Evolutionary conservation across 2,329 filamentous ascomycete species (phyloP), one percentile per base, ranked within the genome.

Genomic region (Fonsecaea multimorphosa): DNA sequence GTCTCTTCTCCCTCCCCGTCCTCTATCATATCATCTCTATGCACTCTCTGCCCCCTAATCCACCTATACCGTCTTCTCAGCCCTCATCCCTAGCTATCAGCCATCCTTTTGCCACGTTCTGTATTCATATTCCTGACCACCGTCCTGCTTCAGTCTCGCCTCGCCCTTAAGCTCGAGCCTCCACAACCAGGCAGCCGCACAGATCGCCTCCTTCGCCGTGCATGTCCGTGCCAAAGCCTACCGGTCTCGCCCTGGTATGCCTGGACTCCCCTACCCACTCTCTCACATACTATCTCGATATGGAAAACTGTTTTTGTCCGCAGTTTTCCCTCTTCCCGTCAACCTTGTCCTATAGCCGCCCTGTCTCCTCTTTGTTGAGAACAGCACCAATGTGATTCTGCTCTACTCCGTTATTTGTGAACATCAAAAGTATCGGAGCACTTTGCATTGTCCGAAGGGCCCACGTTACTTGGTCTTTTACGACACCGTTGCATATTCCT

Each of bases 221-320:
- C 67, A 67, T 69, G 67, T 67, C 53, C 24, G 52, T 31, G 55
- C 36, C 60, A 56, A 56, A 63, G 46, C 54, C 57, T 19, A 34
- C 59, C 12, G 46, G 56, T 59, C 54, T 67, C 27, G 49, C 60
- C 65, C 62, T 69, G 67, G 67, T 69, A 69, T 64, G 67, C 62
- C 11, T 31, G 38, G 29, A 14, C 27, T 9, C 40, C 46, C 11
- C 40, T 62, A 32, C 46, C 61, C 51, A 24, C 38, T 34, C 24
- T 38, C 34, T 62, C 57, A 40, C 58, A 34, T 29, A 27, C 57
- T 34, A 19, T 44, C 67, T 65, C 56, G 34, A 69, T 62, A 2
- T 31, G 67, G 67, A 67, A 69, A 57, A 67, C 44, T 69, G 65
- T 69, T 69, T n/a, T 58, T 68, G 44, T 29, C 59, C 57, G 36